phyloP scores from a whole-genome alignment of 306 rosid species.

The Vicia villosa region DNA sequence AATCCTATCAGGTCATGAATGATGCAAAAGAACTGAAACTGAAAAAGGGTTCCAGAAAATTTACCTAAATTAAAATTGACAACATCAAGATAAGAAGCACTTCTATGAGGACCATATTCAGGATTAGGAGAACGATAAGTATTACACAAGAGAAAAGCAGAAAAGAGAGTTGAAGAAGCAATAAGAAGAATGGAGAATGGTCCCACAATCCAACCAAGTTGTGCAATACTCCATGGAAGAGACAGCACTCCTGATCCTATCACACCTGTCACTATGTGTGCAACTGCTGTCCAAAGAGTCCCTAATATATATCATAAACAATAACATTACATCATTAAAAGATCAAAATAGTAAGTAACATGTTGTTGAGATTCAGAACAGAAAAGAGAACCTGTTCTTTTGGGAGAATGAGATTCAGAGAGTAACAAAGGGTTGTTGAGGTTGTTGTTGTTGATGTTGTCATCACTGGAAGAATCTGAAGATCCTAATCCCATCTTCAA shows the following conservation, averaged over 20 bases:
- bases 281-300: slow-evolving; percentile 59
- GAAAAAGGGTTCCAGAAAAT: not conserved
- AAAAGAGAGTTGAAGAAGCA: slow-evolving; percentile 46
- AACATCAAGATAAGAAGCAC: slow-evolving; percentile 49
- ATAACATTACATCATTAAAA: not conserved
- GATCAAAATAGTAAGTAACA: too few species aligned
- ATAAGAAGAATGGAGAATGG: slow-evolving; percentile 46
- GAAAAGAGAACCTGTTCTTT: too few species aligned
- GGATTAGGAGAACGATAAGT: slow-evolving; percentile 53
- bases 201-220: slow-evolving; percentile 63
- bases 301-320: slow-evolving; percentile 33
- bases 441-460: too few species aligned
- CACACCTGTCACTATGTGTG: slow-evolving; percentile 61
- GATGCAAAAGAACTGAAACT: not conserved
- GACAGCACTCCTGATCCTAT: slow-evolving; percentile 62
- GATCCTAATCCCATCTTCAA: too few species aligned
- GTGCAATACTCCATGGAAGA: slow-evolving; percentile 59
- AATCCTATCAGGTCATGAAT: too few species aligned
- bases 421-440: too few species aligned
- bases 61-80: slow-evolving; percentile 46
- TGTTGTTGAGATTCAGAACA: too few species aligned
- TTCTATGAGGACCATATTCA: slow-evolving; percentile 44
- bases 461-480: too few species aligned
- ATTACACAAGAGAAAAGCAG: slow-evolving; percentile 52
- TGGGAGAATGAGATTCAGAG: too few species aligned